phyloP scores from a whole-genome alignment of 148 eudicot genomes.

The Suaeda aralocaspica region DNA sequence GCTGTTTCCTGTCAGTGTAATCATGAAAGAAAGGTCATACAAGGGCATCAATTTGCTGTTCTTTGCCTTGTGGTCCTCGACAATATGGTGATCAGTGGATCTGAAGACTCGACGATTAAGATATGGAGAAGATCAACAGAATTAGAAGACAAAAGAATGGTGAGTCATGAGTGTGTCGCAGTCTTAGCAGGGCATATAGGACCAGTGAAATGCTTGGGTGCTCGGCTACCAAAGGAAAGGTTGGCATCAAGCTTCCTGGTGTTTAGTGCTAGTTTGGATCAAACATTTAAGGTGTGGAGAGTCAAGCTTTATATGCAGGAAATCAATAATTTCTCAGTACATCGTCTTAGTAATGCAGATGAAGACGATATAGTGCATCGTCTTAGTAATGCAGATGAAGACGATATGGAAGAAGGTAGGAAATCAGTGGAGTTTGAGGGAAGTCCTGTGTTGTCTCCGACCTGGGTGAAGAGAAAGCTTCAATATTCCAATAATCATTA shows the following conservation, averaged over 20 bases:
- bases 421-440: slow-evolving; percentile 25
- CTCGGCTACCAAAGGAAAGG: slow-evolving; percentile 34
- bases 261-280: slow-evolving; percentile 54
- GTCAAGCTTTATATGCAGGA: slow-evolving; percentile 44
- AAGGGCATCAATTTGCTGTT: slow-evolving; percentile 51
- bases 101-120: slow-evolving; percentile 49
- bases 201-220: slow-evolving; percentile 55
- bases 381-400: too few species aligned
- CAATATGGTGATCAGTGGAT: slow-evolving; percentile 41
- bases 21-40: slow-evolving; percentile 42
- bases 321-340: background rate
- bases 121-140: slow-evolving; percentile 59
- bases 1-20: slow-evolving; percentile 42
- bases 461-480: slow-evolving; percentile 48
- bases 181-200: slow-evolving; percentile 63
- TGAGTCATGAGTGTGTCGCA: slow-evolving; percentile 47
- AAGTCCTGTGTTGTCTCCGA: slow-evolving; percentile 48
- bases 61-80: slow-evolving; percentile 44
- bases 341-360: background rate
- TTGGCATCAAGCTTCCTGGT: slow-evolving; percentile 34
- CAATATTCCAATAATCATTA: slow-evolving; percentile 10
- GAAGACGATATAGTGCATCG: too few species aligned
- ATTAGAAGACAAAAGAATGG: slow-evolving; percentile 14
- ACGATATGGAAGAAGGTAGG: background rate
- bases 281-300: slow-evolving; percentile 62